Base-by-base conservation (phyloP, 139 green algal species). In the Mesotaenium endlicherianum region DNA sequence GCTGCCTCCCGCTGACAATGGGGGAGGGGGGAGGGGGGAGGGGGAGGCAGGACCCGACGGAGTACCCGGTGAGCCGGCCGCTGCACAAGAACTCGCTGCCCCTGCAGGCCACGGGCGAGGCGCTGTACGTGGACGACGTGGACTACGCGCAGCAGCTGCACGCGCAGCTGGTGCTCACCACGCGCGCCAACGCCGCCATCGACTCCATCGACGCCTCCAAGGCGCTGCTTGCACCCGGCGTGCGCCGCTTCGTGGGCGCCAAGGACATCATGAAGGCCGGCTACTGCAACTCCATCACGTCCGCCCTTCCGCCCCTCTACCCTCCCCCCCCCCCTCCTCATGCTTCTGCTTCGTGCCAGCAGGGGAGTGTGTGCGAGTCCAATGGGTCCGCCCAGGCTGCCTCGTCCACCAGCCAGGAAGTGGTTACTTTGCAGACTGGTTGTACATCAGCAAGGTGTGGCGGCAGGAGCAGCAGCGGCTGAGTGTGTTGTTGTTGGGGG, bases 121-220 rank as follows among this genome's bases (percentile, higher is more conserved):
- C 91, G 0, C 38, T 86, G 44, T 95, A 94, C 78, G 84, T 85
- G 0, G 87, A 87, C 8, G 92, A 95, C 81, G 34, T 87, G 14
- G 77, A 88, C 2, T 2, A 87, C 0, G 31, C 41, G 2, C 75
- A 70, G 0, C 71, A 84, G 34, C 88, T 94, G 70, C 91, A 88
- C 45, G 90, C 81, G 0, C 89, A 87, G 0, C 86, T 85, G 30
- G 91, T 95, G 3, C 79, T 84, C 0, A 81, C 90, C 2, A 78
- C 47, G 0, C n/a, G 83, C 6, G 83, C 88, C 2, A 77, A 79
- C 40, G 90, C 80, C 26, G 60, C 16, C 16, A 76, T 95, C 2
- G 17, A 40, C 36, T 38, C n/a, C n/a, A 81, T 93, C 3, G 82
- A 93, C 78, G 16, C 86, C 6, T 75, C 78, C 14, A 45, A 47